Percentiles rank a stretch among this genome's conserved stretches.
Evolutionary conservation across 768 basidiomycete genomes (phyloP).

Genomic region (Boletus speciosus): DNA sequence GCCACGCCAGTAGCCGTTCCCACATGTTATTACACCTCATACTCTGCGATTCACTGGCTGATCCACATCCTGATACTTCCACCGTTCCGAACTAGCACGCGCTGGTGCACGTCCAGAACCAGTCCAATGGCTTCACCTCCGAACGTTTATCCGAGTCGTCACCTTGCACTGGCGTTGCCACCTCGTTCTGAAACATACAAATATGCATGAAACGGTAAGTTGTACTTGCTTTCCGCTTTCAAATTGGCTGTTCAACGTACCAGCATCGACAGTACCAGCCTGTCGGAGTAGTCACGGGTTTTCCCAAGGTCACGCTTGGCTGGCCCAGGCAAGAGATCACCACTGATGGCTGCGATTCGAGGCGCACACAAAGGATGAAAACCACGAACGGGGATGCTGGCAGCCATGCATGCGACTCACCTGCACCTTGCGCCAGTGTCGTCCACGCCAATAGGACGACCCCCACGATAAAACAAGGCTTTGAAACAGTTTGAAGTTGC

Average conservation of each 20-base stretch:
- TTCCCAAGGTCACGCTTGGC: background rate
- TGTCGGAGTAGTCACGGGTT: background rate
- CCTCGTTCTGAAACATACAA: too few species aligned
- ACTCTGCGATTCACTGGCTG: background rate
- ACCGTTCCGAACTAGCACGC: too few species aligned
- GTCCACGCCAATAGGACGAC: background rate
- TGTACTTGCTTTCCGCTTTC: background rate
- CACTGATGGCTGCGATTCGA: background rate
- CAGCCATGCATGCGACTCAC: background rate
- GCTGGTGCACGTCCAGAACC: too few species aligned
- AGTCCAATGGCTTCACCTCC: too few species aligned
- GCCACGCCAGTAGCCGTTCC: background rate
- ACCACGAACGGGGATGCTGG: background rate
- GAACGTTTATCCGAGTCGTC: background rate
- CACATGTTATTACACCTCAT: background rate
- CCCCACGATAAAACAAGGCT: background rate
- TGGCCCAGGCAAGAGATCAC: background rate
- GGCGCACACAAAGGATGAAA: background rate
- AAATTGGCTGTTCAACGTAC: background rate
- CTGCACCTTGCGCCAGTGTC: background rate
- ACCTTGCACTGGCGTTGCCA: background rate
- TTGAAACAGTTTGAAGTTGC: background rate
- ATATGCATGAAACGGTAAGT: background rate
- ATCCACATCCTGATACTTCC: too few species aligned
- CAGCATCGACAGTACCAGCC: too few species aligned